Evolutionary conservation across 192 early-diverging fungal species (phyloP).

Genomic region (Mortierella antarctica): DNA sequence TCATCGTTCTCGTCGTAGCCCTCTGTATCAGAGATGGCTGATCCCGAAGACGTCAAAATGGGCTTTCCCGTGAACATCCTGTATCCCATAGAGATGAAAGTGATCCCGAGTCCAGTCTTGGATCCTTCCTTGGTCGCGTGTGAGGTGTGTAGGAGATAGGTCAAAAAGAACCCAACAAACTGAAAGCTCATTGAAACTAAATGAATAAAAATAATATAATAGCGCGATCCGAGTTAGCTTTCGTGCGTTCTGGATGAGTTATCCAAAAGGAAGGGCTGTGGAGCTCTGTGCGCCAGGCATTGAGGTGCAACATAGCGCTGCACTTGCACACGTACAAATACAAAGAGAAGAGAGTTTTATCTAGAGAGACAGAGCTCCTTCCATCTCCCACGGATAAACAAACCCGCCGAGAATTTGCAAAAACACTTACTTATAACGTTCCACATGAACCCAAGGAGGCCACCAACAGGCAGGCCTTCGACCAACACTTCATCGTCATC

Average conservation of each 20-base stretch:
- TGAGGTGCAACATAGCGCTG: no score
- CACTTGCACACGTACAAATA: no score
- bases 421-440: constrained; percentile 76
- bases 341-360: background rate
- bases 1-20: constrained; percentile 40
- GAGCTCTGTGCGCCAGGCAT: no score
- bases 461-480: constrained; percentile 93
- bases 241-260: no score
- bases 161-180: constrained; percentile 92
- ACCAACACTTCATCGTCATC: constrained; percentile 84
- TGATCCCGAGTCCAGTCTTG: constrained; percentile 83
- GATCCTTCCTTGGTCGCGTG: constrained; percentile 90
- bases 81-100: constrained; percentile 85
- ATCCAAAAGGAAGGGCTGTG: no score
- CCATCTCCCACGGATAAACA: background rate
- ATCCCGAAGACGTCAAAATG: no score
- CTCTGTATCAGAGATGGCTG: background rate
- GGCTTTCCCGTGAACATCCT: constrained; percentile 67
- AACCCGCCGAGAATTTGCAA: background rate
- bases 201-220: background rate
- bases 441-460: constrained; percentile 80
- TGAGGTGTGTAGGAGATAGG: constrained; percentile 89
- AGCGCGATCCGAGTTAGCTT: no score
- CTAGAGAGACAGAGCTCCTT: background rate
- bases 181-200: constrained; percentile 84